Evolutionary conservation across 1,139 yeast genomes (phyloP).

Genomic region (Magnusiomyces suaveolens): DNA sequence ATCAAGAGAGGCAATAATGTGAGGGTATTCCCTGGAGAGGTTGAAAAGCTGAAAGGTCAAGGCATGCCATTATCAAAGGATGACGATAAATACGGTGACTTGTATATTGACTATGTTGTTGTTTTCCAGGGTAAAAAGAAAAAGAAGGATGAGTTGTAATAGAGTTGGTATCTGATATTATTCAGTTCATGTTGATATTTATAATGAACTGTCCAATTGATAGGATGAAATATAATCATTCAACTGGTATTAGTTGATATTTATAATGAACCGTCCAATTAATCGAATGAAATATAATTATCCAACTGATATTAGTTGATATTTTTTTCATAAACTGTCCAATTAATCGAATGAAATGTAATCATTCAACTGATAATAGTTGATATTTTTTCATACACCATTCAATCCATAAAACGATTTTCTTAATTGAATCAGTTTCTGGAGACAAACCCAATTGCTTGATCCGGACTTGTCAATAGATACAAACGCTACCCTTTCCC

Average conservation of each 20-base stretch:
- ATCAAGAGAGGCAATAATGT: constrained; percentile 45
- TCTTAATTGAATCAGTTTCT: too few species aligned
- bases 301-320: too few species aligned
- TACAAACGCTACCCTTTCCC: too few species aligned
- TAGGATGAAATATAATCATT: too few species aligned
- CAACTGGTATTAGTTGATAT: too few species aligned
- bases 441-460: too few species aligned
- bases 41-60: constrained; percentile 57
- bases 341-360: background rate
- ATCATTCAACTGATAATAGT: too few species aligned
- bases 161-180: background rate
- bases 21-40: constrained; percentile 52
- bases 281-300: background rate
- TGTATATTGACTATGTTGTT: constrained; percentile 61
- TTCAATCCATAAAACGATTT: too few species aligned
- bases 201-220: background rate
- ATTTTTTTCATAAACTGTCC: background rate
- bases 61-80: constrained; percentile 70
- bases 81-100: constrained; percentile 54
- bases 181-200: background rate
- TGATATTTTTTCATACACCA: too few species aligned
- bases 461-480: too few species aligned
- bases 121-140: constrained; percentile 34
- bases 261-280: background rate
- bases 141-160: constrained; percentile 10